phyloP scores from a whole-genome alignment of 345 rosid genomes.

The Toxicodendron radicans region DNA sequence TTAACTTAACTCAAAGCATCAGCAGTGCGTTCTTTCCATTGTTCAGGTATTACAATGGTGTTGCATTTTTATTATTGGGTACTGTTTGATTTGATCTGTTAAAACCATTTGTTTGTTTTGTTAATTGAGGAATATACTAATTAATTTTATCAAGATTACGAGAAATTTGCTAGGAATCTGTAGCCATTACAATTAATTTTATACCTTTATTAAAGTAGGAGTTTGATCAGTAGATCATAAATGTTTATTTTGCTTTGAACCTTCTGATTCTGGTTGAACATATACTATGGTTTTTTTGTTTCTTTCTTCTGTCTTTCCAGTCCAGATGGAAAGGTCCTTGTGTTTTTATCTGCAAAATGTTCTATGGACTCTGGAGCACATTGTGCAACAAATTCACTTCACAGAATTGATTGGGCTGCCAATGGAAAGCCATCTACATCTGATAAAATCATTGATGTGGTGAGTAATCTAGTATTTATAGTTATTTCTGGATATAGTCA shows the following conservation, averaged over 20 bases:
- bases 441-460: constrained; percentile 65
- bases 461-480: constrained; percentile 30
- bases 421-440: constrained; percentile 43
- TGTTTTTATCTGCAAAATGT: constrained; percentile 68
- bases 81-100: neutral
- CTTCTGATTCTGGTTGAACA: constrained; percentile 17
- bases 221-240: neutral
- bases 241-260: neutral
- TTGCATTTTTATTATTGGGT: neutral
- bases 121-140: neutral
- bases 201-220: neutral
- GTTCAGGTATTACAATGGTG: constrained; percentile 60
- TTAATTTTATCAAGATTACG: neutral
- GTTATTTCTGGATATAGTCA: neutral
- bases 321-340: constrained; percentile 77
- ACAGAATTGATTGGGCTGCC: constrained; percentile 74
- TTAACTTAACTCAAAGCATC: constrained; percentile 66
- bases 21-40: constrained; percentile 77
- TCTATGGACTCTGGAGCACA: constrained; percentile 85
- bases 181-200: neutral
- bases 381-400: constrained; percentile 70
- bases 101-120: neutral
- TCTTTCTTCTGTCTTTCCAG: constrained; percentile 45
- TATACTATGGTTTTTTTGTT: neutral
- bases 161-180: neutral